These are phyloP conservation scores for Melanogaster broomeanus DNA, from an alignment of 768 basidiomycete species.

Conservation along the genomic window DNA sequence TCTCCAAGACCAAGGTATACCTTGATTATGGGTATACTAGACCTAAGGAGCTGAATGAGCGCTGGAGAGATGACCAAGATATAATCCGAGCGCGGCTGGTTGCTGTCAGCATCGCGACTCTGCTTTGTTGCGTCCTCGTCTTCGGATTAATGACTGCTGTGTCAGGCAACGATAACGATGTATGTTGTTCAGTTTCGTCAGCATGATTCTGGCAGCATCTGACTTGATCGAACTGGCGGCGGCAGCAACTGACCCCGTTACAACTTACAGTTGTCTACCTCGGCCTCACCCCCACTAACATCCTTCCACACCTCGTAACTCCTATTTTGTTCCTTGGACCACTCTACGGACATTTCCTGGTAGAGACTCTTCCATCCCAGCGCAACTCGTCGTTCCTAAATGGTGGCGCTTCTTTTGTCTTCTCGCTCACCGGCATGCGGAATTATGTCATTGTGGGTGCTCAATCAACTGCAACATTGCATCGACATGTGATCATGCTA, in stretches of 20 bases:
- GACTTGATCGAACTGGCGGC: slow-evolving; percentile 4
- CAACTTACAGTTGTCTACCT: slow-evolving; percentile 41
- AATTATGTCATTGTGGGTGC: slow-evolving; percentile 60
- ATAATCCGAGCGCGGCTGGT: slow-evolving; percentile 80
- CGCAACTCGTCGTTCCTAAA: slow-evolving; percentile 43
- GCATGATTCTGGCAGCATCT: slow-evolving; percentile 1
- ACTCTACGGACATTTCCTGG: slow-evolving; percentile 57
- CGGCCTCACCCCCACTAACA: slow-evolving; percentile 33
- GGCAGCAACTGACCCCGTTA: slow-evolving; percentile 21
- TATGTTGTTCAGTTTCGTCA: slow-evolving; percentile 4
- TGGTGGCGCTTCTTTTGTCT: slow-evolving; percentile 43
- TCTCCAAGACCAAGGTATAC: slow-evolving; percentile 34
- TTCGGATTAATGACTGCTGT: slow-evolving; percentile 40
- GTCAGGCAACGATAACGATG: slow-evolving; percentile 19
- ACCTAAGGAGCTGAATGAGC: slow-evolving; percentile 40
- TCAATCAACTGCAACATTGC: background rate
- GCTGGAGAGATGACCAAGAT: slow-evolving; percentile 80
- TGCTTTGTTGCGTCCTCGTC: slow-evolving; percentile 55
- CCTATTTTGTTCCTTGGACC: slow-evolving; percentile 81
- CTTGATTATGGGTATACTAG: slow-evolving; percentile 29
- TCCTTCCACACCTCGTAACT: slow-evolving; percentile 61
- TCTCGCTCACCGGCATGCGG: slow-evolving; percentile 60
- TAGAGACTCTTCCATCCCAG: slow-evolving; percentile 56
- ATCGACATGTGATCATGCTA: background rate
- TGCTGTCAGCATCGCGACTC: slow-evolving; percentile 66